Base-by-base conservation (phyloP, 2,329 filamentous ascomycete genomes). In the Leptographium galeiforme region DNA sequence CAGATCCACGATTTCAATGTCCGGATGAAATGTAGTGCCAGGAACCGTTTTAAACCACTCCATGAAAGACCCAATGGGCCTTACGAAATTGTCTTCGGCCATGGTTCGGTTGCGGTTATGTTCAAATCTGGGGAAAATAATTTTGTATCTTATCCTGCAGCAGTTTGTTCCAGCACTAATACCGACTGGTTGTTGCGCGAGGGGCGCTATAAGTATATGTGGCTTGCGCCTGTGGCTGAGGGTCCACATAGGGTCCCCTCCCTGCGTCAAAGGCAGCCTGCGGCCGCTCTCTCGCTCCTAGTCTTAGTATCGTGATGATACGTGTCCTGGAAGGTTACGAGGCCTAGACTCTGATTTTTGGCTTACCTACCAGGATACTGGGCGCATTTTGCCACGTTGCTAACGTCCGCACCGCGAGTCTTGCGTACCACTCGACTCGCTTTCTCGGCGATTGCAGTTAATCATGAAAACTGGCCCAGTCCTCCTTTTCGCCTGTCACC, bases 41-140 rank as follows among this genome's bases (percentile, higher is more conserved):
- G 75, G 71, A 53, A 73, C 66, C 6, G 67, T 61, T 53, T 67
- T 72, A 64, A 81, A 81, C 78, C 78, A 82, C 16, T 63, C 58
- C 34, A 79, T 58, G 58, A 81, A 81, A 2, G 61, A 64, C 36
- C 66, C 61, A 0, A 76, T 75, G 50, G 65, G 67, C 38, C 63
- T 57, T 10, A 71, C 61, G 53, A 78, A 81, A 16, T 67, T 64
- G 14, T 19, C 36, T 4, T 48, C 38, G 4, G 25, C 18, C 53
- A 54, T 51, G 36, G 33, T 48, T 18, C n/a, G 16, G 5, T 12
- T 49, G 36, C 16, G 11, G 32, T 16, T 4, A 12, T 10, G 38
- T n/a, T 25, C n/a, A 39, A 50, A 43, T 11, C 19, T 40, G 18
- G 11, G 11, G 11, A 36, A 34, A 11, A 45, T 8, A 32, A 16